A percentile compares a stretch with the other conserved stretches of the same genome.
Evolutionary conservation across 345 rosid species (phyloP).

Genomic region (Pugionium dolabratum): DNA sequence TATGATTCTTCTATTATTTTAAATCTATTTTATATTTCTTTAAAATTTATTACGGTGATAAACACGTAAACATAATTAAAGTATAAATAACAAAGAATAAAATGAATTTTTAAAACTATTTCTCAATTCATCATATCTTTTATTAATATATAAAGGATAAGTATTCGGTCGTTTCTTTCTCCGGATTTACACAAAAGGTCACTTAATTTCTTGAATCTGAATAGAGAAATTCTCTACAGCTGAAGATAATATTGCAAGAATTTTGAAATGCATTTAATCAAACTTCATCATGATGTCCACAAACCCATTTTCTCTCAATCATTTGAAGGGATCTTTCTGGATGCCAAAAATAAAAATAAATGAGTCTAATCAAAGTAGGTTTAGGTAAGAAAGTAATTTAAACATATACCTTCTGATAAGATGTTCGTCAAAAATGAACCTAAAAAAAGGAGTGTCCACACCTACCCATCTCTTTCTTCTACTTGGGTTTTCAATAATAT

Average conservation of each 20-base stretch:
- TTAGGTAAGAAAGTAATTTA: constrained; percentile 32
- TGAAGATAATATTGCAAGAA: background rate
- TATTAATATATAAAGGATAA: too few species aligned
- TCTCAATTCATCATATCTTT: too few species aligned
- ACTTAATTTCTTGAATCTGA: background rate
- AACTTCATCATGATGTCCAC: constrained; percentile 6
- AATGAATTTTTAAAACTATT: too few species aligned
- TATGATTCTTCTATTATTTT: too few species aligned
- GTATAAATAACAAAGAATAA: too few species aligned
- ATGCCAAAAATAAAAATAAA: constrained; percentile 18
- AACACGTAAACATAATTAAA: too few species aligned
- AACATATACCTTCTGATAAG: constrained; percentile 19
- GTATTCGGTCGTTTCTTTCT: background rate
- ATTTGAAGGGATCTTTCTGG: constrained; percentile 5
- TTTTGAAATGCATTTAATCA: constrained; percentile 13
- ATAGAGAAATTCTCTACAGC: background rate
- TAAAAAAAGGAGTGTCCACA: constrained; percentile 25
- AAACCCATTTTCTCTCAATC: background rate
- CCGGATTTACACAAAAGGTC: background rate
- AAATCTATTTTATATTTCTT: too few species aligned
- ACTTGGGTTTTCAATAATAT: constrained; percentile 1
- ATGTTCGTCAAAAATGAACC: constrained; percentile 33
- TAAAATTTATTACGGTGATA: too few species aligned
- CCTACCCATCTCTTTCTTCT: constrained; percentile 25
- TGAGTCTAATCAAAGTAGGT: constrained; percentile 31